phyloP scores from a whole-genome alignment of 306 rosid species.

The Chamaecrista fasciculata region DNA sequence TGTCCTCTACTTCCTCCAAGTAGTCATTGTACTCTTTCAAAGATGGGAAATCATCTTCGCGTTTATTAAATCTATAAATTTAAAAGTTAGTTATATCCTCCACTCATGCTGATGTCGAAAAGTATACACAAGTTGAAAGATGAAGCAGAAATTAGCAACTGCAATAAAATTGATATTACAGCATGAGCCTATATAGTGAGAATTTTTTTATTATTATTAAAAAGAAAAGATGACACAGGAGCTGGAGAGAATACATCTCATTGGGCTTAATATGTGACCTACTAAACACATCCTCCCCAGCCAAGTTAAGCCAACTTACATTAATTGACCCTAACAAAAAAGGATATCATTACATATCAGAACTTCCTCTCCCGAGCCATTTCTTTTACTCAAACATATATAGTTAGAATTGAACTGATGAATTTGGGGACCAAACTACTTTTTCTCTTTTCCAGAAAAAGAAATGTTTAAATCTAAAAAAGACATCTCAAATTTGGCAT shows the following conservation, averaged over 20 bases:
- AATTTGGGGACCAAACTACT: constrained; percentile 13
- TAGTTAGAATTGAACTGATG: neutral
- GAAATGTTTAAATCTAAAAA: neutral
- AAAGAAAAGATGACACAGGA: no score
- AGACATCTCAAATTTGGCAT: neutral
- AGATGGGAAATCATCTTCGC: constrained; percentile 82
- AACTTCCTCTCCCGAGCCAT: no score
- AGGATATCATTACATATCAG: no score
- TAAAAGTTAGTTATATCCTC: neutral
- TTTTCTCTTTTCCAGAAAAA: neutral
- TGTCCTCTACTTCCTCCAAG: constrained; percentile 94
- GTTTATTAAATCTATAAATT: constrained; percentile 68
- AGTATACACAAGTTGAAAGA: neutral
- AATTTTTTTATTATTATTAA: no score
- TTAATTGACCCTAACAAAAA: no score
- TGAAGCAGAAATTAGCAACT: constrained; percentile 10
- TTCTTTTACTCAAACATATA: no score
- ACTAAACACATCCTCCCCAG: no score
- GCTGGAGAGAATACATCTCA: no score
- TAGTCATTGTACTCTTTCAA: constrained; percentile 87
- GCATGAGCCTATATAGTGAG: constrained; percentile 4
- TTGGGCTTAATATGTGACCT: no score
- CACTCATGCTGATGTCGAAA: neutral
- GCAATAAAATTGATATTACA: constrained; percentile 17
- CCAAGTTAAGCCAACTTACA: no score